Percentiles rank a stretch among this genome's conserved stretches.
phyloP scores from a whole-genome alignment of 441 rosid genomes.

The Brassica balearica region DNA sequence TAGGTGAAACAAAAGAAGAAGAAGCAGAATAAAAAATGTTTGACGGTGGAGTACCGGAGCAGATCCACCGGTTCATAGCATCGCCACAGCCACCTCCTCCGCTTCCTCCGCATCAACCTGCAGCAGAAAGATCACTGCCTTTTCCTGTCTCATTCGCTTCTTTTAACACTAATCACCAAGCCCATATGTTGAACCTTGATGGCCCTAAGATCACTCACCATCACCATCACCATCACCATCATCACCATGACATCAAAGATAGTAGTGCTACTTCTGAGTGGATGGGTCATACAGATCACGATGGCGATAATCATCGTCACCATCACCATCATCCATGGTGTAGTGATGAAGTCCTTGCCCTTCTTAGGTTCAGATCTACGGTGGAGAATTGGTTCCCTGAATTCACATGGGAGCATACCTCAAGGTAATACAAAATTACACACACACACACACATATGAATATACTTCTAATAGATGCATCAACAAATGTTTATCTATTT shows the following conservation, averaged over 20 bases:
- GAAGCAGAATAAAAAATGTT: constrained; percentile 56
- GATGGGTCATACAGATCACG: constrained; percentile 42
- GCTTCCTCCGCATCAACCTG: constrained; percentile 50
- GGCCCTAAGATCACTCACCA: constrained; percentile 53
- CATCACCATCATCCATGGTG: constrained; percentile 64
- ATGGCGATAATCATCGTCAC: constrained; percentile 39
- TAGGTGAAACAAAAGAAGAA: constrained; percentile 26
- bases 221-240: constrained; percentile 48
- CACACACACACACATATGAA: not conserved
- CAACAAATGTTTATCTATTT: not conserved
- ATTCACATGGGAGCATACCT: constrained; percentile 86
- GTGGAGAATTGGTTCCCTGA: constrained; percentile 80
- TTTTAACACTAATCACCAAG: constrained; percentile 38
- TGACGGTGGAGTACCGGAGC: constrained; percentile 81
- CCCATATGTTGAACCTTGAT: constrained; percentile 27
- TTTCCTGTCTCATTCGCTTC: constrained; percentile 51
- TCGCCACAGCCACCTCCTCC: constrained; percentile 47
- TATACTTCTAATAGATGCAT: not conserved
- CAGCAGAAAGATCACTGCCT: constrained; percentile 45
- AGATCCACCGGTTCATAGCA: constrained; percentile 78
- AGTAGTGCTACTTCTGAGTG: constrained; percentile 41
- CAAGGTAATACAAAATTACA: constrained; percentile 57
- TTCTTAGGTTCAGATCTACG: constrained; percentile 85
- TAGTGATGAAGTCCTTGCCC: constrained; percentile 78
- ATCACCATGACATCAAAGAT: constrained; percentile 33